Base-by-base conservation (phyloP, 106 monocot species). In the Dendrobium chrysotoxum region DNA sequence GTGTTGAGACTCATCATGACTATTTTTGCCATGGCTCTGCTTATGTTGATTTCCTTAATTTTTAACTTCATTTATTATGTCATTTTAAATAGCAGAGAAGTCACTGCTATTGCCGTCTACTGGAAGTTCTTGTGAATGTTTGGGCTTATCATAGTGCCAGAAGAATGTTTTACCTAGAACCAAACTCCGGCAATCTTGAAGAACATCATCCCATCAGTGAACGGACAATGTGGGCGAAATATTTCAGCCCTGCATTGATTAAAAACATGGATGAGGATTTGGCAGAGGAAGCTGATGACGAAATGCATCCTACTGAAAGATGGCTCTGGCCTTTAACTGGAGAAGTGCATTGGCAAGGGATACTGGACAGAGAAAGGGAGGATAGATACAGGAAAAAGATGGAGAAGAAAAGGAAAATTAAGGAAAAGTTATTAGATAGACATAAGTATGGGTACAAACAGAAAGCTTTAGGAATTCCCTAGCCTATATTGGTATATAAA, bases 241-340 rank as follows among this genome's bases (percentile, higher is more conserved):
- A 89, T 79, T 98, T 98, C 71, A 65, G 85, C 73, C 83, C 66
- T 28, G 35, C 86, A 20, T 78, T 98, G 55, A 84, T 98, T 85
- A 98, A 92, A 80, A 81, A 86, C 53, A 98, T 98, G 98, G 98
- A 98, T 79, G 95, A 92, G 85, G 98, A 98, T 82, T 83, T 95
- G 75, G 98, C 98, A 0, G 94, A 98, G 81, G 92, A 92, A 82
- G 89, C 94, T 17, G 94, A 92, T 75, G 98, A 98, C 72, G 76
- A 78, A 28, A 57, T 89, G 46, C 66, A 87, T 77, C 78, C 72
- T 13, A 79, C 35, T 28, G 80, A 81, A 21, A 72, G 45, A 53
- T 92, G 94, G 88, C 67, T 98, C 10, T 98, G 98, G 98, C 92
- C 94, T 72, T 75, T 89, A 18, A 95, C 91, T 4, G 98, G 98